Evolutionary conservation across 1,139 yeast genomes (phyloP), one percentile per base, ranked within the genome.

Genomic region (Blastobotrys apis): DNA sequence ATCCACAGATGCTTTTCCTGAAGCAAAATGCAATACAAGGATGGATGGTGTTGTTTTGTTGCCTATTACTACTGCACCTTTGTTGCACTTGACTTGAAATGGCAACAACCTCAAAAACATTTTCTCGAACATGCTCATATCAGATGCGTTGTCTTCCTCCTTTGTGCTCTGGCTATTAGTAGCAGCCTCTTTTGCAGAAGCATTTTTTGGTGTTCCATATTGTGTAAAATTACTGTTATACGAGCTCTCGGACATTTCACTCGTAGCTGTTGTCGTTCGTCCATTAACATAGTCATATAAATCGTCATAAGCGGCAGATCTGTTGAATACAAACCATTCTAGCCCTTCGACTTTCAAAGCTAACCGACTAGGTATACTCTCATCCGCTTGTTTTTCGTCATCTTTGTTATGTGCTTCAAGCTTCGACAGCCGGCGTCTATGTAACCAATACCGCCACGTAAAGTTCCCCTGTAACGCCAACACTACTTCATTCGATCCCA

Each of bases 401-500:
- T 25, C 47, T 33, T 29, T 43, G 26, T 44, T 43, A 33, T 36
- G 15, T 31, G 40, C 33, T 35, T 43, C 45, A 13, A 54, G 41
- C 32, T 48, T 49, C 21, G 57, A 47, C n/a, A 33, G 64, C 66
- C 43, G 59, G 58, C 23, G 59, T 56, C 41, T 63, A 64, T 13
- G 68, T 44, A 85, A 68, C 97, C 97, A 92, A 62, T 87, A 92
- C 49, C 94, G 64, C 97, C 97, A 92, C 0, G 95, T 85, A 26
- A 92, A 60, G 52, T 79, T 77, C 3, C 90, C 81, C 51, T 81
- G 81, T 19, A 84, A 72, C 1, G 85, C 71, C 5, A 87, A 75
- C 1, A 85, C 61, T 2, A 95, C 78, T 51, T 78, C 78, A 63
- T 90, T 84, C 39, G 78, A 71, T 10, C 87, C 84, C 9, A 83